These are phyloP conservation scores for Phytophthora sp. DNA, from an alignment of 352 stramenopile genomes.

Conservation along the genomic window DNA sequence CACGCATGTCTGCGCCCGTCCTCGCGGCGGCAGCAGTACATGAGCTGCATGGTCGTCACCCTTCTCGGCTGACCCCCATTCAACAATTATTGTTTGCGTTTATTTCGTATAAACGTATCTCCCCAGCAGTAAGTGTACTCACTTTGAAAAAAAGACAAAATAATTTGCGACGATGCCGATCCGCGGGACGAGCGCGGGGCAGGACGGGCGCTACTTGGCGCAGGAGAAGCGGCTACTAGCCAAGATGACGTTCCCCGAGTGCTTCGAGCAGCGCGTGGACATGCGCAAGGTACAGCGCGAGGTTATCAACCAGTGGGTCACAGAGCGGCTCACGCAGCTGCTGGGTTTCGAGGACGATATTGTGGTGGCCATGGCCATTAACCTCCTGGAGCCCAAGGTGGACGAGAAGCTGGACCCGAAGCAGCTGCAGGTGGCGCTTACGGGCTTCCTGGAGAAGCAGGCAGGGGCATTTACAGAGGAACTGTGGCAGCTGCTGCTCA, in stretches of 20 bases:
- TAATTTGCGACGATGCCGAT: conserved; percentile 21
- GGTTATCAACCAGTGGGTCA: conserved; percentile 91
- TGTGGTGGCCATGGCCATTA: conserved; percentile 84
- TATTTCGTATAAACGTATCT: neutral
- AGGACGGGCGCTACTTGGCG: conserved; percentile 87
- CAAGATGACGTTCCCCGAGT: conserved; percentile 81
- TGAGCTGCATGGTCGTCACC: conserved; percentile 3
- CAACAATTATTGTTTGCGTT: conserved; percentile 1
- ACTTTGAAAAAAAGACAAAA: no score
- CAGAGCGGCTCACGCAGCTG: conserved; percentile 84
- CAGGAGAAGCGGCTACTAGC: conserved; percentile 91
- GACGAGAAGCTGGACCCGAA: conserved; percentile 81
- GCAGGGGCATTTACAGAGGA: conserved; percentile 85
- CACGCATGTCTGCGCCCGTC: neutral
- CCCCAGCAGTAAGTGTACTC: neutral
- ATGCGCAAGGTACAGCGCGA: conserved; percentile 91
- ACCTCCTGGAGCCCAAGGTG: conserved; percentile 83
- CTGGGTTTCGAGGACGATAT: conserved; percentile 94
- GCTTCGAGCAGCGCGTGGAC: conserved; percentile 84
- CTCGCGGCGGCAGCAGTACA: neutral
- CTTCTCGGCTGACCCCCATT: neutral
- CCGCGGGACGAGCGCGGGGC: conserved; percentile 52
- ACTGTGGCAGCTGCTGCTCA: conserved; percentile 90
- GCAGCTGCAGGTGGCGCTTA: conserved; percentile 89
- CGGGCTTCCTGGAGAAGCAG: conserved; percentile 92